A percentile compares a stretch with the other conserved stretches of the same genome.
Conservation (phyloP, 2,329 filamentous ascomycete species). For the Fusarium proliferatum region DNA sequence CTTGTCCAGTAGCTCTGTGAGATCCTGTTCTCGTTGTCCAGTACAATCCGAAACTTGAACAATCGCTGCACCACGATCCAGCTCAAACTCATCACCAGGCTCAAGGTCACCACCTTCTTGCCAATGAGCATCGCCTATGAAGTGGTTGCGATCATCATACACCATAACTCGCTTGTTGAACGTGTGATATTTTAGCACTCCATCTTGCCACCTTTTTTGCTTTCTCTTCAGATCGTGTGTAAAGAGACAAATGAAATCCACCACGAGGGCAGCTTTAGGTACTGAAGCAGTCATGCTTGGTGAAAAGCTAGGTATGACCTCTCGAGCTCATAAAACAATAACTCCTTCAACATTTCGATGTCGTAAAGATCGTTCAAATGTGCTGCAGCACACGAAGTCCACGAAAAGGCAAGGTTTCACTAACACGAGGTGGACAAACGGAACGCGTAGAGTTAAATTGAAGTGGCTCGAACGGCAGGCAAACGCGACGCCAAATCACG, state of each 20-base stretch:
- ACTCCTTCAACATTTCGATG: slow-evolving; percentile 9
- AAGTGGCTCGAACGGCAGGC: background rate
- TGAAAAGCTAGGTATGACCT: background rate
- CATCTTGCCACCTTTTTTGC: slow-evolving; percentile 94
- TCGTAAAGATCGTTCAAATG: background rate
- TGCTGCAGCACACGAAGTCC: background rate
- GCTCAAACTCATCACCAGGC: slow-evolving; percentile 83
- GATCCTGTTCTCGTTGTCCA: slow-evolving; percentile 79
- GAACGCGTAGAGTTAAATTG: slow-evolving; percentile 20
- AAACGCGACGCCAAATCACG: slow-evolving; percentile 39
- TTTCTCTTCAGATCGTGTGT: slow-evolving; percentile 88
- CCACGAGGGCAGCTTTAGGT: slow-evolving; percentile 72
- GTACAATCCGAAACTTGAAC: slow-evolving; percentile 83
- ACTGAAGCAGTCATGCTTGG: slow-evolving; percentile 29
- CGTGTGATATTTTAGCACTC: slow-evolving; percentile 84
- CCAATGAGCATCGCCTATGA: slow-evolving; percentile 88
- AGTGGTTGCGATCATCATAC: slow-evolving; percentile 83
- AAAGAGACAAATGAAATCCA: slow-evolving; percentile 87
- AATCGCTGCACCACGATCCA: slow-evolving; percentile 80
- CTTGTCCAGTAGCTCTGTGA: slow-evolving; percentile 80
- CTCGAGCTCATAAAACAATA: background rate
- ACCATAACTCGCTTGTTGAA: slow-evolving; percentile 95
- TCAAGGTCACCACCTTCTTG: slow-evolving; percentile 73
- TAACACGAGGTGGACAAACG: background rate
- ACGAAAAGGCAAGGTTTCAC: background rate